Base-by-base conservation (phyloP, 441 rosid genomes). In the Bocquillonia castaneifolia region DNA sequence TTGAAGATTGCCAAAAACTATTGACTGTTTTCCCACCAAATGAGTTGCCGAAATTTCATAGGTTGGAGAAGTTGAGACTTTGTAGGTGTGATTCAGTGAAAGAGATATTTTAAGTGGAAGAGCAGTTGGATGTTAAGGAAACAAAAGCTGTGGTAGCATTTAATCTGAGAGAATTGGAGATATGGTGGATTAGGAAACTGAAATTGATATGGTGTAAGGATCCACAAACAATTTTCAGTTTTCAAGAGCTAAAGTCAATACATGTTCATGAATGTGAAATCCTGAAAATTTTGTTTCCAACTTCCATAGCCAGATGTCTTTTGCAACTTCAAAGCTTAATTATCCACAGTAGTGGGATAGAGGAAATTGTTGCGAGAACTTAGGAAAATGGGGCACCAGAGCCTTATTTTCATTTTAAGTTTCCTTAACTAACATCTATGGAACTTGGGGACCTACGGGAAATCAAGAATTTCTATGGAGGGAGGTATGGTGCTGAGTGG, bases 201-300 rank as follows among this genome's bases (percentile, higher is more conserved):
- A 76, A 63, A 67, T 45, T 42, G 17, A n/a, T 79, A 25, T 76
- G 77, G 79, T 59, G 32, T 22, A 26, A 64, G 20, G 73, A 76
- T 60, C 71, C 63, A 18, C 36, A 18, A 45, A 63, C 59, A 66
- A 40, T 23, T 28, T 61, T 68, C 39, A 68, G 22, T 3, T 74
- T 80, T 37, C 40, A 51, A 17, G 47, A 74, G 47, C 72, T 76
- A 13, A 23, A 45, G 0, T 23, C 13, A 0, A 25, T 80, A 1
- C 13, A 10, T 2, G 54, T 52, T 45, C 1, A 0, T 0, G 13
- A 17, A 17, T 80, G 80, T 62, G 12, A 17, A 3, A n/a, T 32
- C 12, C 56, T 59, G 63, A 64, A 64, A 51, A n/a, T 54, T 50
- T 61, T 80, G 1, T 72, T 70, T 59, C 70, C 75, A 22, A 44